phyloP scores from a whole-genome alignment of 1,284 basidiomycete species.

The Puccinia novopanici region DNA sequence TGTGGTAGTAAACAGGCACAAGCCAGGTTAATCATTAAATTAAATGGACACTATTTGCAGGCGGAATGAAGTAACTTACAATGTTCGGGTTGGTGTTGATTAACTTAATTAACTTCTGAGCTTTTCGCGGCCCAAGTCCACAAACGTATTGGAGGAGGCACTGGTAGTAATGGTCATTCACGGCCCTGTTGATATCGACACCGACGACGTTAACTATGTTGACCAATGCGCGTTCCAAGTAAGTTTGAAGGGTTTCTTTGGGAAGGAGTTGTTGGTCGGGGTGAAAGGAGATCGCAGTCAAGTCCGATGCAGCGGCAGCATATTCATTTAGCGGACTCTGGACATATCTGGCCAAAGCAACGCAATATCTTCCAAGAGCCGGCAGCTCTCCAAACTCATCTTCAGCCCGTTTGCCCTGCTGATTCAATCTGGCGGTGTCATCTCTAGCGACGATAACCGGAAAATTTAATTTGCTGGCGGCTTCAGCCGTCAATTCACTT shows the following conservation, averaged over 20 bases:
- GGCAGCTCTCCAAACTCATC: constrained; percentile 83
- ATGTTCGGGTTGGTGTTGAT: constrained; percentile 70
- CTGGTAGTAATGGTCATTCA: constrained; percentile 82
- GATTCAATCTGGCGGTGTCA: constrained; percentile 90
- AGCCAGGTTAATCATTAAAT: constrained; percentile 9
- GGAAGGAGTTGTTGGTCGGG: constrained; percentile 80
- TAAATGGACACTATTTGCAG: not conserved
- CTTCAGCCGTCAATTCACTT: constrained; percentile 26
- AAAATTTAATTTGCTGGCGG: constrained; percentile 59
- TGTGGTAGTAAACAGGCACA: constrained; percentile 58
- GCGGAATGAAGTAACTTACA: constrained; percentile 18
- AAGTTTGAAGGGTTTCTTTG: constrained; percentile 75
- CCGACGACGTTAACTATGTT: constrained; percentile 89
- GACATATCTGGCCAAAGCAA: constrained; percentile 87
- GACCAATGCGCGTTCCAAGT: constrained; percentile 83
- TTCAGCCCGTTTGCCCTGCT: constrained; percentile 80
- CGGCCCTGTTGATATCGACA: constrained; percentile 91
- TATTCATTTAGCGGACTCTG: constrained; percentile 95
- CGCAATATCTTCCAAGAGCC: constrained; percentile 84
- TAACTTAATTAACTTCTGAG: constrained; percentile 78
- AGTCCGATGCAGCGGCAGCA: constrained; percentile 77
- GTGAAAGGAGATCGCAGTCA: constrained; percentile 76
- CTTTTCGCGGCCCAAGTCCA: constrained; percentile 92
- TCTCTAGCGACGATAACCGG: constrained; percentile 84
- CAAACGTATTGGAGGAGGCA: constrained; percentile 85